Evolutionary conservation across 2,329 filamentous ascomycete species (phyloP).

Genomic region (Lecanoromycetidae sp.): DNA sequence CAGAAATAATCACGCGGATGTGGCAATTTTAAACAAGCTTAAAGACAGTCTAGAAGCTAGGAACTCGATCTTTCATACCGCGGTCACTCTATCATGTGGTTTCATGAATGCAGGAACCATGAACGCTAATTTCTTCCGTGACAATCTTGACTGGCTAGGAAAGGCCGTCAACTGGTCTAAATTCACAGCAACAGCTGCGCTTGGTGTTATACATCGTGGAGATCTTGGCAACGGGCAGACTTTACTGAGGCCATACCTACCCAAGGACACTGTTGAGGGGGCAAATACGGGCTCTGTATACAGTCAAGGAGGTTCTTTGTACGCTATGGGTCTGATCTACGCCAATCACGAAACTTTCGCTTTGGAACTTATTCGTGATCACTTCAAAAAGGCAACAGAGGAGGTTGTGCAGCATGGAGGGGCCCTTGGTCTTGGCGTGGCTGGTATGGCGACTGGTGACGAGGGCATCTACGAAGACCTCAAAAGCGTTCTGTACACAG

Average conservation of each 20-base stretch:
- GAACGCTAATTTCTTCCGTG: constrained; percentile 95
- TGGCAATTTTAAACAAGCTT: constrained; percentile 88
- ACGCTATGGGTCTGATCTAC: constrained; percentile 90
- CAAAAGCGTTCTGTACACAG: constrained; percentile 75
- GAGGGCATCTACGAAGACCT: constrained; percentile 85
- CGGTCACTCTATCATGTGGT: constrained; percentile 92
- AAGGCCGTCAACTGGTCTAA: constrained; percentile 99
- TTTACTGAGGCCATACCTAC: constrained; percentile 86
- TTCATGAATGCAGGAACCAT: constrained; percentile 99
- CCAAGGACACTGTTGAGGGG: constrained; percentile 49
- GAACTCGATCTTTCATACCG: constrained; percentile 97
- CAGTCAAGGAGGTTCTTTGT: constrained; percentile 90
- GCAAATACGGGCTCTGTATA: constrained; percentile 75
- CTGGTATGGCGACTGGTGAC: constrained; percentile 91
- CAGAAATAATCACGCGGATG: constrained; percentile 85
- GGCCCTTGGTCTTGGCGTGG: constrained; percentile 86
- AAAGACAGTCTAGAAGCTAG: constrained; percentile 89
- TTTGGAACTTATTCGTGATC: constrained; percentile 61
- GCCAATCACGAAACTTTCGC: constrained; percentile 94
- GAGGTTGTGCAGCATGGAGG: constrained; percentile 97
- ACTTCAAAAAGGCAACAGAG: constrained; percentile 65
- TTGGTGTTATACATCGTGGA: constrained; percentile 92
- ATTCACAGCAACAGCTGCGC: constrained; percentile 89
- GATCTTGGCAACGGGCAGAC: constrained; percentile 90
- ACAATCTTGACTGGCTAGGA: constrained; percentile 94